Percentiles rank a stretch among this genome's conserved stretches.
Evolutionary conservation across 2,329 filamentous ascomycete genomes (phyloP).

Genomic region (Penicillium sp.): DNA sequence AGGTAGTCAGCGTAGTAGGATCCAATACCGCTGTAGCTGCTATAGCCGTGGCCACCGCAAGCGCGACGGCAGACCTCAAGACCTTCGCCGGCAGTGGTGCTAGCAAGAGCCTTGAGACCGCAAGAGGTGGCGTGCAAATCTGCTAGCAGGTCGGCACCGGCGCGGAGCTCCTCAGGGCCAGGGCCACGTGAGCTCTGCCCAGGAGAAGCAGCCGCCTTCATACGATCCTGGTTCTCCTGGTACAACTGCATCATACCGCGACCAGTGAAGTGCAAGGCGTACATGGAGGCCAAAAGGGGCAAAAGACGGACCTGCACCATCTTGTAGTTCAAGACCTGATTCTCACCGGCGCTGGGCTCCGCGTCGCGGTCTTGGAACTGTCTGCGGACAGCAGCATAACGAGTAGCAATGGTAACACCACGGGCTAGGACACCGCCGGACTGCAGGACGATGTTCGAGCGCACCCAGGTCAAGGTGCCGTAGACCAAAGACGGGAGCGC

Average conservation of each 20-base stretch:
- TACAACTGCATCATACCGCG: slow-evolving; percentile 73
- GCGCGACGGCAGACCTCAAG: slow-evolving; percentile 72
- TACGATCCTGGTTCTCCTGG: slow-evolving; percentile 67
- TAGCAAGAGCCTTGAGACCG: slow-evolving; percentile 70
- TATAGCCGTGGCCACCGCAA: slow-evolving; percentile 76
- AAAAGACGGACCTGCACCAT: slow-evolving; percentile 75
- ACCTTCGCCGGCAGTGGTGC: slow-evolving; percentile 69
- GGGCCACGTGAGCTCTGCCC: slow-evolving; percentile 53
- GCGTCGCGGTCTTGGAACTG: slow-evolving; percentile 76
- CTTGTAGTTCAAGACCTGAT: slow-evolving; percentile 75
- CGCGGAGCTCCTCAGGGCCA: slow-evolving; percentile 65
- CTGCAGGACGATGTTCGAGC: slow-evolving; percentile 70
- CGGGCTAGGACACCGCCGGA: slow-evolving; percentile 69
- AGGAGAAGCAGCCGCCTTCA: slow-evolving; percentile 51
- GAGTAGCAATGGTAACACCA: slow-evolving; percentile 73
- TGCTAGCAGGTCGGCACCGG: slow-evolving; percentile 66
- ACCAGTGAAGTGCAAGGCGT: slow-evolving; percentile 76
- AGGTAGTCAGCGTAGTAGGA: slow-evolving; percentile 73
- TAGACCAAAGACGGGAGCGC: slow-evolving; percentile 67
- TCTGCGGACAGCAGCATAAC: slow-evolving; percentile 70
- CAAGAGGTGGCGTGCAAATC: slow-evolving; percentile 76
- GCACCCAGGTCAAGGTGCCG: slow-evolving; percentile 73
- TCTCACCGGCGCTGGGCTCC: slow-evolving; percentile 60
- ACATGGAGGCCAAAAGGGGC: slow-evolving; percentile 69
- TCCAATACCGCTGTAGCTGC: slow-evolving; percentile 72